Percentiles rank a stretch among this genome's conserved stretches.
Conservation (phyloP, 2,329 filamentous ascomycete species). For the Teratosphaeria epicoccoides region DNA sequence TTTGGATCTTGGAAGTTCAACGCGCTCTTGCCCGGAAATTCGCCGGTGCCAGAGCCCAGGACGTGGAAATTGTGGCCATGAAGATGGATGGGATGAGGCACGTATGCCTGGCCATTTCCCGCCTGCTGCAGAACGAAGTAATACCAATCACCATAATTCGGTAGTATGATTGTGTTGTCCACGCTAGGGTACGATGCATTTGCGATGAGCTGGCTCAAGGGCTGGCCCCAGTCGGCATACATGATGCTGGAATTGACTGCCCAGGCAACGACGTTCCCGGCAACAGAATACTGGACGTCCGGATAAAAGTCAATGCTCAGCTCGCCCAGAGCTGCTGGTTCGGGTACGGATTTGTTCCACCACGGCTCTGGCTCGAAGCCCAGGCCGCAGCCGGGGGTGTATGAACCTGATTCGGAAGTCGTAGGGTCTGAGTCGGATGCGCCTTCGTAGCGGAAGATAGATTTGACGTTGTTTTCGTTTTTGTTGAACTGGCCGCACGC, state of each 20-base stretch:
- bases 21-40: slow-evolving; percentile 5
- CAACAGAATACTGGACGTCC: background rate
- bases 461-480: background rate
- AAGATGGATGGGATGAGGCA: slow-evolving; percentile 12
- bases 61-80: slow-evolving; percentile 36
- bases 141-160: background rate
- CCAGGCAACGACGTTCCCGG: background rate
- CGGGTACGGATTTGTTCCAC: background rate
- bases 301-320: background rate
- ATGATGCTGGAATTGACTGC: background rate
- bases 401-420: background rate
- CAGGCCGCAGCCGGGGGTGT: background rate
- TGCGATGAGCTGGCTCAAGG: background rate
- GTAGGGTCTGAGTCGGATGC: background rate
- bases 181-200: background rate
- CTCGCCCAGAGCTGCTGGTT: background rate
- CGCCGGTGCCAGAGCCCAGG: slow-evolving; percentile 12
- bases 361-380: background rate
- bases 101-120: background rate
- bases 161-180: background rate
- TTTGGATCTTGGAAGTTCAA: slow-evolving; percentile 22
- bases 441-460: background rate
- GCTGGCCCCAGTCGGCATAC: background rate
- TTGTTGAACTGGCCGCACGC: background rate
- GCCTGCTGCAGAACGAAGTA: background rate